A percentile compares a stretch with the other conserved stretches of the same genome.
Conservation (phyloP, 305 asterid genomes). For the Lippia alba region DNA sequence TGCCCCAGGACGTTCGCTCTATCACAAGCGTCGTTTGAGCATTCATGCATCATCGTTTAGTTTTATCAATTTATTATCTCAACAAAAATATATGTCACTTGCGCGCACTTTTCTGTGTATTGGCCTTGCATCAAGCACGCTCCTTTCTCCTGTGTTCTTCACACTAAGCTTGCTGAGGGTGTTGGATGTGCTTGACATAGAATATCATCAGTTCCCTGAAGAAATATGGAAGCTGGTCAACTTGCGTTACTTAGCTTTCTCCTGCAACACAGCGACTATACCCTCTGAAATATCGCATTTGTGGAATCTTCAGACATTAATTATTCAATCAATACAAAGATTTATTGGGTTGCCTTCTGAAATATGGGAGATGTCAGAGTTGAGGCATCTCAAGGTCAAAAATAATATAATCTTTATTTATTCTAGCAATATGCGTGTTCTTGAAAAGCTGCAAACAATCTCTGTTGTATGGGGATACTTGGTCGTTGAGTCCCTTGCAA, state of each 20-base stretch:
- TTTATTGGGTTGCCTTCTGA: neutral
- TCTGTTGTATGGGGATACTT: too few species aligned
- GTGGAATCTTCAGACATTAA: slow-evolving; percentile 36
- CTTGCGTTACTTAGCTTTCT: slow-evolving; percentile 31
- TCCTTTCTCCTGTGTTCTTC: neutral
- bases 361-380: slow-evolving; percentile 14
- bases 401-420: too few species aligned
- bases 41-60: neutral
- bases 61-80: too few species aligned
- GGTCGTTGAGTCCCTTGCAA: neutral
- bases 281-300: slow-evolving; percentile 19
- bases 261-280: neutral
- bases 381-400: slow-evolving; percentile 30
- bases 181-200: slow-evolving; percentile 6
- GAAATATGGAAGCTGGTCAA: slow-evolving; percentile 25
- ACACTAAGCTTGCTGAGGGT: slow-evolving; percentile 12
- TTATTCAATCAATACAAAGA: neutral
- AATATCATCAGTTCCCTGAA: neutral
- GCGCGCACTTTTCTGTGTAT: slow-evolving; percentile 24
- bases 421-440: too few species aligned
- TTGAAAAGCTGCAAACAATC: slow-evolving; percentile 24
- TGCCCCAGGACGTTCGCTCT: neutral
- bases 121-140: neutral
- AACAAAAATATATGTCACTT: neutral
- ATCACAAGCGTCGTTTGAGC: slow-evolving; percentile 21